These are phyloP conservation scores for Hypoxylon cercidicola DNA, from an alignment of 495 filamentous ascomycete genomes.

Conservation along the genomic window DNA sequence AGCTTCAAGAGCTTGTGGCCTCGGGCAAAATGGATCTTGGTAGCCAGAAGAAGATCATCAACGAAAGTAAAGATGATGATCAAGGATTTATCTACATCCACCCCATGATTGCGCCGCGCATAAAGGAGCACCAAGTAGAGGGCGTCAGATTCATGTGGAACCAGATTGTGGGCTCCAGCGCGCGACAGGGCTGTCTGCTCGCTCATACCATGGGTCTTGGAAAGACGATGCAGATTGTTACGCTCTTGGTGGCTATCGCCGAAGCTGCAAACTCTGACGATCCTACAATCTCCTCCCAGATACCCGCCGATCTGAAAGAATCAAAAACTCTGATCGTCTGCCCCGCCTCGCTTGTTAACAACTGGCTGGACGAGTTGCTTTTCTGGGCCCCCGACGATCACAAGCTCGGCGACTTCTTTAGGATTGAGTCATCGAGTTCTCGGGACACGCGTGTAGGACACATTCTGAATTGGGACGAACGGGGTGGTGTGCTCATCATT, in stretches of 20 bases:
- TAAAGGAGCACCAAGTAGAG: slow-evolving; percentile 67
- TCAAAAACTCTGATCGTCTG: slow-evolving; percentile 79
- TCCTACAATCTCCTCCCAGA: slow-evolving; percentile 65
- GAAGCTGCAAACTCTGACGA: slow-evolving; percentile 70
- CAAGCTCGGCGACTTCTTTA: slow-evolving; percentile 62
- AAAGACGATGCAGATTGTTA: slow-evolving; percentile 92
- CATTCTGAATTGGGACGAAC: slow-evolving; percentile 67
- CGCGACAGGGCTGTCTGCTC: slow-evolving; percentile 78
- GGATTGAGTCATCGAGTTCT: slow-evolving; percentile 52
- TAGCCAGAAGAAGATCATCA: slow-evolving; percentile 63
- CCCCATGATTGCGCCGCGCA: slow-evolving; percentile 56
- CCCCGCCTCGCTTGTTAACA: slow-evolving; percentile 77
- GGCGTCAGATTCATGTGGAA: slow-evolving; percentile 93
- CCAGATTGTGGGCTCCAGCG: slow-evolving; percentile 69
- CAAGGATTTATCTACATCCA: slow-evolving; percentile 63
- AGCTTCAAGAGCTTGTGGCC: slow-evolving; percentile 36
- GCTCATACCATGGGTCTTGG: slow-evolving; percentile 95
- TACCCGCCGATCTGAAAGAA: slow-evolving; percentile 69
- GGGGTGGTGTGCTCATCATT: slow-evolving; percentile 79
- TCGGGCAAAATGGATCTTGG: slow-evolving; percentile 48
- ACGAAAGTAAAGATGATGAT: slow-evolving; percentile 70
- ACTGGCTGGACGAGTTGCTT: slow-evolving; percentile 82
- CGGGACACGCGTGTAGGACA: slow-evolving; percentile 50
- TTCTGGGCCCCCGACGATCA: slow-evolving; percentile 69
- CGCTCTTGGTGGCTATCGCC: slow-evolving; percentile 78